phyloP scores from a whole-genome alignment of 2,329 filamentous ascomycete species.

The Pestalotiopsis sp. region DNA sequence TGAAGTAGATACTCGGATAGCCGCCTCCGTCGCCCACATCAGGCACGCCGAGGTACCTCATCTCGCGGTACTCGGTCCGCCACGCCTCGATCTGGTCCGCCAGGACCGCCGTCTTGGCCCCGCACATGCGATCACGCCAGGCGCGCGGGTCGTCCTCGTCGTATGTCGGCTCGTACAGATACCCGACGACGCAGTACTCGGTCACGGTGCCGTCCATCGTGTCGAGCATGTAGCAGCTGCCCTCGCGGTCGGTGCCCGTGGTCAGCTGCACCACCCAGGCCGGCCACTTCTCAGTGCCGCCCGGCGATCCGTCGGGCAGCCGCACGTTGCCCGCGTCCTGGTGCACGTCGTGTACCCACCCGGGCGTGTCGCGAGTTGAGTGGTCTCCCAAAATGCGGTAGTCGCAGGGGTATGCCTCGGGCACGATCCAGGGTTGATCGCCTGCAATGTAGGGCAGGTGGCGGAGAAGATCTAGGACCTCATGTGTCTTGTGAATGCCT shows the following conservation, averaged over 20 bases:
- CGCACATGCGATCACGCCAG: constrained; percentile 2
- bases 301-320: not conserved
- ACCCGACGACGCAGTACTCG: not conserved
- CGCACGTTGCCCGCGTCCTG: not conserved
- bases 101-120: not conserved
- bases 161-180: not conserved
- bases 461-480: constrained; percentile 7
- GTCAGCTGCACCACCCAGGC: constrained; percentile 10
- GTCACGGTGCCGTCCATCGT: constrained; percentile 12
- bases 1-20: constrained; percentile 2
- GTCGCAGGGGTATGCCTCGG: constrained; percentile 2
- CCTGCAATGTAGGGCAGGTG: constrained; percentile 4
- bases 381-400: not conserved
- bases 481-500: constrained; percentile 3
- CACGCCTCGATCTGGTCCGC: not conserved
- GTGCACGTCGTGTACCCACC: not conserved
- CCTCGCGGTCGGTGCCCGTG: constrained; percentile 5
- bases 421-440: constrained; percentile 5
- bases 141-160: not conserved
- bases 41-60: constrained; percentile 1
- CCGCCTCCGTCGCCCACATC: not conserved
- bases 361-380: not conserved
- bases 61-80: not conserved
- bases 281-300: not conserved
- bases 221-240: constrained; percentile 4